A percentile compares a stretch with the other conserved stretches of the same genome.
Conservation (phyloP, 768 basidiomycete species). For the Mycena vitilis region DNA sequence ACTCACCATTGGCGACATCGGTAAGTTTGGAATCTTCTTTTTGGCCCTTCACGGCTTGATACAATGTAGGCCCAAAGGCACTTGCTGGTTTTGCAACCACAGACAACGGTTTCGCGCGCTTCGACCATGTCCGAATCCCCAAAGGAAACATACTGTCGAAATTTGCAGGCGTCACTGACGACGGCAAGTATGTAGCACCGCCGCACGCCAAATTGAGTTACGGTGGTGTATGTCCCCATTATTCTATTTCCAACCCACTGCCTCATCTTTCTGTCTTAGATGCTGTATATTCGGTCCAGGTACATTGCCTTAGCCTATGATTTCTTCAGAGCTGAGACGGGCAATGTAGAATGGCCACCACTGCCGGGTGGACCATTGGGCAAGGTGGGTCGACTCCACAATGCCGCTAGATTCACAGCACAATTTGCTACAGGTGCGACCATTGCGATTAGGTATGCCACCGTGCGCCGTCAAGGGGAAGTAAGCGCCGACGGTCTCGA, state of each 20-base stretch:
- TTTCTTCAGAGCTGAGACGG: background rate
- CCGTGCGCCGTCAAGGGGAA: constrained; percentile 77
- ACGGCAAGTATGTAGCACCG: constrained; percentile 72
- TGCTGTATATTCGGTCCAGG: constrained; percentile 80
- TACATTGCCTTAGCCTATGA: constrained; percentile 43
- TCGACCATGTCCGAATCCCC: constrained; percentile 74
- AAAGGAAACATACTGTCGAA: constrained; percentile 79
- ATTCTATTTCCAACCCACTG: background rate
- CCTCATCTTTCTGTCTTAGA: constrained; percentile 50
- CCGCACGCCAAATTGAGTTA: constrained; percentile 82
- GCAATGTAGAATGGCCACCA: constrained; percentile 66
- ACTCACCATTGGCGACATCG: constrained; percentile 77
- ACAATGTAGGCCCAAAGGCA: constrained; percentile 67
- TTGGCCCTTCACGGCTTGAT: background rate
- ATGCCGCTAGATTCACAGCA: background rate
- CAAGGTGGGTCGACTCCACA: constrained; percentile 57
- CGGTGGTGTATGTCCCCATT: constrained; percentile 66
- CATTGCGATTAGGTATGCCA: constrained; percentile 77
- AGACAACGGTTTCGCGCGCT: constrained; percentile 79
- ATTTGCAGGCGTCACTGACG: constrained; percentile 76
- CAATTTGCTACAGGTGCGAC: constrained; percentile 56
- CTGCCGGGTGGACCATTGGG: constrained; percentile 72
- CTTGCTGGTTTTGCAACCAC: constrained; percentile 58
- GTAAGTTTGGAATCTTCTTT: constrained; percentile 43
- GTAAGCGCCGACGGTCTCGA: constrained; percentile 64